phyloP scores from a whole-genome alignment of 805 yeast species.

The Myxozyma mucilagina region DNA sequence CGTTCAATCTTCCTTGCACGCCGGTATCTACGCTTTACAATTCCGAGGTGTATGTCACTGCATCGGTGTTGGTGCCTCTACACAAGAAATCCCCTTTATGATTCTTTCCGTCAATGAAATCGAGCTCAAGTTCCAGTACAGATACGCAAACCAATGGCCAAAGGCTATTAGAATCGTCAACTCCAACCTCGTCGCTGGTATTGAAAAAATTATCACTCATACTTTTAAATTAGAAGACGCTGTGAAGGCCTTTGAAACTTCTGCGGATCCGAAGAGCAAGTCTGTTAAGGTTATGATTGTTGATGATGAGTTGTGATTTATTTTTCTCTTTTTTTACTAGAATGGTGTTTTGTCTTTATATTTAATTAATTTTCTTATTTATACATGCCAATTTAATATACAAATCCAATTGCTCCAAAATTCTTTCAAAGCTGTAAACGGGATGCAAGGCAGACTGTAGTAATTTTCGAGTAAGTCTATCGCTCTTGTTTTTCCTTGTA shows the following conservation, averaged over 20 bases:
- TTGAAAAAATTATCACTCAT: conserved; percentile 53
- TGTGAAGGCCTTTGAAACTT: conserved; percentile 47
- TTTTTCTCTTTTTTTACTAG: not conserved
- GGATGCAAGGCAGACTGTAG: too few relatives aligned
- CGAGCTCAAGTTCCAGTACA: conserved; percentile 52
- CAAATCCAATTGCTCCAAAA: too few relatives aligned
- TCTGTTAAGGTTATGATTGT: conserved; percentile 52
- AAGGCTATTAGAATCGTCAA: conserved; percentile 52
- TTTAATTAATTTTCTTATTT: not conserved
- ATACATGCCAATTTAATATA: too few relatives aligned
- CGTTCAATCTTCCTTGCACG: conserved; percentile 49
- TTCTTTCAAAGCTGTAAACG: too few relatives aligned
- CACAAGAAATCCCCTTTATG: conserved; percentile 56
- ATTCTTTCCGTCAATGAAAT: conserved; percentile 55
- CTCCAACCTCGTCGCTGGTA: conserved; percentile 46
- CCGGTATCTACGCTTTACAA: conserved; percentile 49
- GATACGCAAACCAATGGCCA: conserved; percentile 61
- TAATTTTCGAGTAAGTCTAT: too few relatives aligned
- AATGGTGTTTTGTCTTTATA: not conserved
- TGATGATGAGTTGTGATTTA: conserved; percentile 36
- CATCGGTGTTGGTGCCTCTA: conserved; percentile 55
- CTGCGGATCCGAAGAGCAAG: conserved; percentile 47
- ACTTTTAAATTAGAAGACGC: conserved; percentile 51
- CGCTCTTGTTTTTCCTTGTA: too few relatives aligned
- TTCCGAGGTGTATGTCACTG: conserved; percentile 51